These are phyloP conservation scores for Stromatinia cepivora DNA, from an alignment of 2,329 filamentous ascomycete genomes.

Conservation along the genomic window DNA sequence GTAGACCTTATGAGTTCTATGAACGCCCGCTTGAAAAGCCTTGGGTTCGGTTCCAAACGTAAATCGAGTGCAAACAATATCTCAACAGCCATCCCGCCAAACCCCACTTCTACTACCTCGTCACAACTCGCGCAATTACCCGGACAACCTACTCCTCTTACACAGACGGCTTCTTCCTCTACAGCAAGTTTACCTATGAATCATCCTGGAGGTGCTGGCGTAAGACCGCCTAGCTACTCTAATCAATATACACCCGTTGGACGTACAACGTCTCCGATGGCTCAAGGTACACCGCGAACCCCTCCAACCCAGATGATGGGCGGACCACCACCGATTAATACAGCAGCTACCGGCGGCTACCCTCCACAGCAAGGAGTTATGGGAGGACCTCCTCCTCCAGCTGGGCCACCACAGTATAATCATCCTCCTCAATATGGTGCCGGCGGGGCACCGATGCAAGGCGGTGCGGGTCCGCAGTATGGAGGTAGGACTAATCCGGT, in stretches of 20 bases:
- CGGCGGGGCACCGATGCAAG: slow-evolving; percentile 31
- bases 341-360: slow-evolving; percentile 59
- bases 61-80: slow-evolving; percentile 63
- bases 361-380: slow-evolving; percentile 52
- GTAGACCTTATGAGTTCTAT: slow-evolving; percentile 68
- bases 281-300: slow-evolving; percentile 37
- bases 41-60: slow-evolving; percentile 75
- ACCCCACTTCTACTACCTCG: slow-evolving; percentile 37
- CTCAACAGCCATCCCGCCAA: slow-evolving; percentile 42
- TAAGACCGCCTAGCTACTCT: slow-evolving; percentile 64
- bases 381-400: slow-evolving; percentile 36
- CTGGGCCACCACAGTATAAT: slow-evolving; percentile 40
- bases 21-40: slow-evolving; percentile 76
- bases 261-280: slow-evolving; percentile 49
- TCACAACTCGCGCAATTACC: slow-evolving; percentile 34
- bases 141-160: slow-evolving; percentile 31
- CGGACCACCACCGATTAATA: slow-evolving; percentile 68
- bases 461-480: slow-evolving; percentile 37
- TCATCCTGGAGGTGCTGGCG: slow-evolving; percentile 57
- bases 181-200: slow-evolving; percentile 61
- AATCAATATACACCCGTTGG: slow-evolving; percentile 56
- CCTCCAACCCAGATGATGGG: slow-evolving; percentile 47
- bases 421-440: slow-evolving; percentile 39
- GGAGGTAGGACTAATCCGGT: slow-evolving; percentile 48
- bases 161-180: slow-evolving; percentile 49